Evolutionary conservation across 768 basidiomycete species (phyloP), one percentile per base, ranked within the genome.

Genomic region (Kwoniella newhampshirensis): DNA sequence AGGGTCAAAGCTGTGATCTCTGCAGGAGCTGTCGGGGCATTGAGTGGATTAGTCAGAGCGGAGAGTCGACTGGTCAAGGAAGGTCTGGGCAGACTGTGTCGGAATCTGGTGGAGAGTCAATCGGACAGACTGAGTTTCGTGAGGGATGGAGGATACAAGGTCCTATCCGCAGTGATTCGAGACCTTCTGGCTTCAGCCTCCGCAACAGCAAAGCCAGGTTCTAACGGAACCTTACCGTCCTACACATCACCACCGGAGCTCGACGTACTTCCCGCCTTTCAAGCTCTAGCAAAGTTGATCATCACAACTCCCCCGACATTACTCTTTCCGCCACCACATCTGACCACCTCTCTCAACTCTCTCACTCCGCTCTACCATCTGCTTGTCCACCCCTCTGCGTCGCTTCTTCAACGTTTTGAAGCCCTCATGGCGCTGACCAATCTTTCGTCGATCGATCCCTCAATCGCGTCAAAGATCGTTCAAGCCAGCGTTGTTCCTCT

Each of bases 371-470:
- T 98, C 47, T 83, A 87, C 8, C 71, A 84, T 26, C 79, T 96
- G 53, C 80, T 98, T 21, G 82, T 84, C 37, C 85, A 87, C 68
- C 77, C 84, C 1, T 81, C 83, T 0, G 83, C 89, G 8, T 85
- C 78, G 43, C 82, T 88, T 30, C 79, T 98, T 5, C 91, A 96
- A 70, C 82, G 83, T 37, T 99, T 99, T 68, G 96, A 99, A 75
- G 85, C 86, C 3, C 80, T 93, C 66, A 97, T 98, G 94, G 93
- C 91, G 1, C 81, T 99, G 50, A 99, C 96, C 7, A 99, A 99
- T 73, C 78, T 98, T 40, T 86, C 94, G 0, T 92, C 91, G 17
- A 82, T 89, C 49, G 83, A 82, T 46, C 78, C 84, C 0, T 82
- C 84, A 27, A 75, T 86, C 8, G 85, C 89, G 2, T 79, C 82